A percentile compares a stretch with the other conserved stretches of the same genome.
Conservation (phyloP, 768 basidiomycete species). For the Phlegmacium glaucopus region DNA sequence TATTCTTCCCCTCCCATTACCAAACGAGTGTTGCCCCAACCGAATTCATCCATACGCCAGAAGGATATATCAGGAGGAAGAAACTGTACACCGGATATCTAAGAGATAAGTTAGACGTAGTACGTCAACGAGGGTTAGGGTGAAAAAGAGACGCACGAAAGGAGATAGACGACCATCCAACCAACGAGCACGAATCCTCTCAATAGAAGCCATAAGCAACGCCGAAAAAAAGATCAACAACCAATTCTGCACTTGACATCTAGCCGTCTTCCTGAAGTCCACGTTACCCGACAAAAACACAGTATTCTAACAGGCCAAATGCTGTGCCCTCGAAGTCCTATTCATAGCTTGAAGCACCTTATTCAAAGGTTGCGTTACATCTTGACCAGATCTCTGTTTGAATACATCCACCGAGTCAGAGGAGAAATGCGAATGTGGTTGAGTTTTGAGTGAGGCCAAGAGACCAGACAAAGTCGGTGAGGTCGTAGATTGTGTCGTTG, state of each 20-base stretch:
- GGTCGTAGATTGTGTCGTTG: slow-evolving; percentile 71
- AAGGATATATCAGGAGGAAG: slow-evolving; percentile 91
- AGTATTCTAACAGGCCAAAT: slow-evolving; percentile 73
- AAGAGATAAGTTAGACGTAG: neutral
- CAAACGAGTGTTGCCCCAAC: slow-evolving; percentile 92
- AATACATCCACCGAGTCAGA: slow-evolving; percentile 62
- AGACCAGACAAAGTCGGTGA: slow-evolving; percentile 86
- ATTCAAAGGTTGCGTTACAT: slow-evolving; percentile 64
- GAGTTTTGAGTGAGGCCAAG: slow-evolving; percentile 46
- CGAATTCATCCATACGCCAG: slow-evolving; percentile 99
- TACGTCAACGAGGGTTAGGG: neutral
- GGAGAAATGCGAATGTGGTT: slow-evolving; percentile 59
- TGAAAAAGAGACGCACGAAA: slow-evolving; percentile 59
- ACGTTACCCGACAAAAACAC: too few relatives aligned
- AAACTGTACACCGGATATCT: slow-evolving; percentile 92
- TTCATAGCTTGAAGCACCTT: slow-evolving; percentile 54
- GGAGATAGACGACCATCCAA: slow-evolving; percentile 94
- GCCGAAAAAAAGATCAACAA: too few relatives aligned
- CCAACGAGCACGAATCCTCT: slow-evolving; percentile 98
- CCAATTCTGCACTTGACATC: too few relatives aligned
- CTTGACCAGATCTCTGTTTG: too few relatives aligned
- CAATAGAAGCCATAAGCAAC: too few relatives aligned
- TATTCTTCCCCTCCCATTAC: slow-evolving; percentile 92
- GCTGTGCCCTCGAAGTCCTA: slow-evolving; percentile 35
- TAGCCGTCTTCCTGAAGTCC: too few relatives aligned